Evolutionary conservation across 352 stramenopile genomes (phyloP).

Genomic region (Blastocystis sp.): DNA sequence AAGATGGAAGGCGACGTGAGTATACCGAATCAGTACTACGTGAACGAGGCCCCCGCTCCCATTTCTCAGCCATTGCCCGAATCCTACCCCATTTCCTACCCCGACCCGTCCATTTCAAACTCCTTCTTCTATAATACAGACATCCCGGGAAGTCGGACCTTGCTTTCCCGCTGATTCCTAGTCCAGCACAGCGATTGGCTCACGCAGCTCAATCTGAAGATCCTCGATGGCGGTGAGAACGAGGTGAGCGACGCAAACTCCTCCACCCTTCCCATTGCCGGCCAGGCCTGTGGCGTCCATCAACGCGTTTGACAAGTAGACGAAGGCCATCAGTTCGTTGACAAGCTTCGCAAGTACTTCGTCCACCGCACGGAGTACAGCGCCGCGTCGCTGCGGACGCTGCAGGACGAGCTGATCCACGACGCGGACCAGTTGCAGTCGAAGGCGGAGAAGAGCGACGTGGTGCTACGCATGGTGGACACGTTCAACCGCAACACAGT

Average conservation of each 20-base stretch:
- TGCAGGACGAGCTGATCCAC: constrained; percentile 23
- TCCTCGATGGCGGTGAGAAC: constrained; percentile 3
- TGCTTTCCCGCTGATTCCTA: not conserved
- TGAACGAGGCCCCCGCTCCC: not conserved
- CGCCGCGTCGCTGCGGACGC: not conserved
- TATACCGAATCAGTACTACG: not conserved
- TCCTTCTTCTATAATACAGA: not conserved
- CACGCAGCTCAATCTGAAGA: constrained; percentile 58
- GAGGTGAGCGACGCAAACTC: not conserved
- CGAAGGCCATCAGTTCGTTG: constrained; percentile 13
- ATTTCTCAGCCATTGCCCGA: constrained; percentile 4
- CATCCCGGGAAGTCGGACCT: not conserved
- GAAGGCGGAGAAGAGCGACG: constrained; percentile 62
- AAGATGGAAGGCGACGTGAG: not conserved
- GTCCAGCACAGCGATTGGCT: constrained; percentile 67
- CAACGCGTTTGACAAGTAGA: not conserved
- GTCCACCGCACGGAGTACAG: not conserved
- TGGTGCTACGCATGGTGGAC: constrained; percentile 61
- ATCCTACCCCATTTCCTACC: not conserved
- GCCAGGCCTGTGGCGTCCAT: not conserved
- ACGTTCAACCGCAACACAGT: constrained; percentile 59
- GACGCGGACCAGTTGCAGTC: constrained; percentile 53
- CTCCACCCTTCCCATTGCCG: not conserved
- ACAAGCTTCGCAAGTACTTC: constrained; percentile 34
- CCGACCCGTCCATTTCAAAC: not conserved